Percentiles rank a stretch among this genome's conserved stretches.
phyloP scores from a whole-genome alignment of 331 rosid species.

The Telfairia occidentalis region DNA sequence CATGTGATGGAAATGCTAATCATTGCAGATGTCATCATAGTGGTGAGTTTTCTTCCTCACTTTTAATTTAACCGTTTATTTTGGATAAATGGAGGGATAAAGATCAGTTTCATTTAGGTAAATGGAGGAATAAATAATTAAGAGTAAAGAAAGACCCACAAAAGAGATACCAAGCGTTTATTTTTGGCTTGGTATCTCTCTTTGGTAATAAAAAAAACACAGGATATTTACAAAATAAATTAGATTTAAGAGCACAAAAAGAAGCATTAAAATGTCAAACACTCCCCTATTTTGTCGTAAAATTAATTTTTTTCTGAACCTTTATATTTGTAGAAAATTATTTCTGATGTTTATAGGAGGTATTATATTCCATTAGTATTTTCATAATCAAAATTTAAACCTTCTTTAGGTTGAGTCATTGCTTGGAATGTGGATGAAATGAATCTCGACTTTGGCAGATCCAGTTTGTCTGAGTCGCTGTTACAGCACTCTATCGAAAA shows the following conservation, averaged over 20 bases:
- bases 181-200: too few species aligned
- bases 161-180: too few species aligned
- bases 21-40: conserved; percentile 40
- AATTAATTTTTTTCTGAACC: not conserved
- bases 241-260: too few species aligned
- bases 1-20: conserved; percentile 37
- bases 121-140: not conserved
- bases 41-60: conserved; percentile 29
- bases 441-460: not conserved
- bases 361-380: not conserved
- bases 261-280: too few species aligned
- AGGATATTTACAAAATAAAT: too few species aligned
- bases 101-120: not conserved
- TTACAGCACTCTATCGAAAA: not conserved
- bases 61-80: not conserved
- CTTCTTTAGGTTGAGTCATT: not conserved
- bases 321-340: not conserved
- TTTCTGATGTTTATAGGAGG: not conserved
- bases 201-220: too few species aligned
- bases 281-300: too few species aligned
- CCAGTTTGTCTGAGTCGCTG: conserved; percentile 7
- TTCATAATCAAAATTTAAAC: not conserved
- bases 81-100: not conserved
- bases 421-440: not conserved
- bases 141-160: not conserved